A percentile compares a stretch with the other conserved stretches of the same genome.
Conservation (phyloP, 1,139 yeast species). For the Fermentozyma sake region DNA sequence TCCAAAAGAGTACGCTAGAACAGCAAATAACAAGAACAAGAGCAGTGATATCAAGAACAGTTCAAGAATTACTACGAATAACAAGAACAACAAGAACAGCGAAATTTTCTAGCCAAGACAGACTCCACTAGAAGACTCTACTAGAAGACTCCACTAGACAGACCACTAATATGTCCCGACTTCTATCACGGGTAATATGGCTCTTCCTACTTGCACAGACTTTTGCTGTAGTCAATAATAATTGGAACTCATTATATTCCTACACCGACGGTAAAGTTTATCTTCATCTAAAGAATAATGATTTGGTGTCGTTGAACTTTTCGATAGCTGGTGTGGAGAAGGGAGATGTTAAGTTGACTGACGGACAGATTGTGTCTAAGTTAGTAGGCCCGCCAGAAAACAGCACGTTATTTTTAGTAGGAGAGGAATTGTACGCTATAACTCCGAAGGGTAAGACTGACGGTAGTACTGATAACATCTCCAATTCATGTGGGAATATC, state of each 20-base stretch:
- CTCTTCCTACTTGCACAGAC: too few species aligned
- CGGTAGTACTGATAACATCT: conserved; percentile 19
- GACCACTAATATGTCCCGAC: too few species aligned
- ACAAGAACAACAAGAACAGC: too few species aligned
- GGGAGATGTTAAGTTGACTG: conserved; percentile 10
- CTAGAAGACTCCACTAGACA: too few species aligned
- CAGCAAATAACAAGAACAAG: too few species aligned
- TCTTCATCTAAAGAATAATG: conserved; percentile 34
- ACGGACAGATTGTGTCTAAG: conserved; percentile 19
- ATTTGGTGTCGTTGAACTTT: conserved; percentile 31
- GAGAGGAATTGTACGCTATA: conserved; percentile 22
- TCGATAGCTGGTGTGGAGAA: conserved; percentile 27
- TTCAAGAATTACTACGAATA: too few species aligned
- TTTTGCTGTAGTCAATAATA: background rate
- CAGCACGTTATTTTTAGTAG: conserved; percentile 28
- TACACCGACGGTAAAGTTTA: conserved; percentile 31
- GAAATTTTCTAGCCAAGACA: too few species aligned
- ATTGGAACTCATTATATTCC: conserved; percentile 37
- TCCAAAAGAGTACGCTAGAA: too few species aligned
- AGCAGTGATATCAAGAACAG: too few species aligned
- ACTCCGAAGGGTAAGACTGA: background rate
- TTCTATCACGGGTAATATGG: too few species aligned
- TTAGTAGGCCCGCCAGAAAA: conserved; percentile 30
- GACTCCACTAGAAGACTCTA: too few species aligned
- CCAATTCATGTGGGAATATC: conserved; percentile 16